Evolutionary conservation across 176 grass and related monocot species (phyloP).

Genomic region (Phoenix roebelenii): DNA sequence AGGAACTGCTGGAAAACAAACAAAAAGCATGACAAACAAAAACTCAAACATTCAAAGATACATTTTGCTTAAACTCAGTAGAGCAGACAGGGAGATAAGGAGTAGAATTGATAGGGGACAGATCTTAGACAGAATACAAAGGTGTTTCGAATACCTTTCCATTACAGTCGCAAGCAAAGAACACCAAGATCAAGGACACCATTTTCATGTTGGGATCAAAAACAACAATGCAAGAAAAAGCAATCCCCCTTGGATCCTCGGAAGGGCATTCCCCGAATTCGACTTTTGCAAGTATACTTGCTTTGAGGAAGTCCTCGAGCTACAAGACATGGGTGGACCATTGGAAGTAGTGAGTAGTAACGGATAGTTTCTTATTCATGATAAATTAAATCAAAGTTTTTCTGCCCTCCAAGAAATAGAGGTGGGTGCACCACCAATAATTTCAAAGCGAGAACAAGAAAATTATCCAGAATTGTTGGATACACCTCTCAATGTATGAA

Average conservation of each 20-base stretch:
- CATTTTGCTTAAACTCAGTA: too few relatives aligned
- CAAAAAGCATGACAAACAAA: too few relatives aligned
- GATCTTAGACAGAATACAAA: neutral
- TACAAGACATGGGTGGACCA: slow-evolving; percentile 96
- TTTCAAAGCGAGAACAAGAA: too few relatives aligned
- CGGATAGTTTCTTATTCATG: too few relatives aligned
- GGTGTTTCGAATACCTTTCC: neutral
- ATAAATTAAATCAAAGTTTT: too few relatives aligned
- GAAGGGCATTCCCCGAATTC: neutral
- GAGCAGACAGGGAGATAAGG: neutral
- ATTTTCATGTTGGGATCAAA: neutral
- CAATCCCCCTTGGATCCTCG: neutral
- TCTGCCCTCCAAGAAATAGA: too few relatives aligned
- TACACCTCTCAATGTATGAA: too few relatives aligned
- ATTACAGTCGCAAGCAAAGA: neutral
- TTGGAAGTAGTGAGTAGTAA: slow-evolving; percentile 40
- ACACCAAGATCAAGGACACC: neutral
- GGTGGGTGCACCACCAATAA: too few relatives aligned
- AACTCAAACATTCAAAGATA: too few relatives aligned
- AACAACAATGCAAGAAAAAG: slow-evolving; percentile 1
- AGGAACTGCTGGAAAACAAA: too few relatives aligned
- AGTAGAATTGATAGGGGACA: neutral
- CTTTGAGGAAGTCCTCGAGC: slow-evolving; percentile 84
- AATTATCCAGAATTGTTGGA: too few relatives aligned
- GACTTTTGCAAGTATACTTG: slow-evolving; percentile 95